phyloP scores from a whole-genome alignment of 495 filamentous ascomycete species.

The Lophiotrema nucula region DNA sequence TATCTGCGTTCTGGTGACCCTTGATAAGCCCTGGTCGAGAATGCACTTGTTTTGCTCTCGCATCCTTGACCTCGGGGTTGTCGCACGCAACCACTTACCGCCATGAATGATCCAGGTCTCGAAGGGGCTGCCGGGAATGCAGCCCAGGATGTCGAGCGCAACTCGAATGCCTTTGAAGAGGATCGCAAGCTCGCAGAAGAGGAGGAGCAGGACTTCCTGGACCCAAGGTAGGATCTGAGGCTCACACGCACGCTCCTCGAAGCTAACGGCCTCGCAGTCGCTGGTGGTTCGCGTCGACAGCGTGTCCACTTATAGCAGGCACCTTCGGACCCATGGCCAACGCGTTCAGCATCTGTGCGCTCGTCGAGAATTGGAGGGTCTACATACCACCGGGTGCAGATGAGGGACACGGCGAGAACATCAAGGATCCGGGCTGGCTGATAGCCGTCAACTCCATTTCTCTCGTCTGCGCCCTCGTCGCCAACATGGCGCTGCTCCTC shows the following conservation, averaged over 20 bases:
- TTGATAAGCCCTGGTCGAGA: conserved; percentile 4
- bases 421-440: conserved; percentile 72
- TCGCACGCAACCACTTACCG: conserved; percentile 8
- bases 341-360: conserved; percentile 76
- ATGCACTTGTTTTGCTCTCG: too few relatives aligned
- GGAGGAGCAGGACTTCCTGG: conserved; percentile 49
- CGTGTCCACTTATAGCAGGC: conserved; percentile 76
- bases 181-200: conserved; percentile 32
- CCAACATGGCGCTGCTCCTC: conserved; percentile 71
- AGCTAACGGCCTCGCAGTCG: conserved; percentile 47
- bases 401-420: conserved; percentile 50
- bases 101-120: conserved; percentile 64
- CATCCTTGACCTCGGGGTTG: too few relatives aligned
- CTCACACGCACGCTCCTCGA: neutral
- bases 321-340: conserved; percentile 82
- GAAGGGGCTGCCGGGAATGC: conserved; percentile 54
- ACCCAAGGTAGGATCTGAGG: conserved; percentile 50
- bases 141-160: conserved; percentile 47
- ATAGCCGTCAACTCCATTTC: conserved; percentile 71
- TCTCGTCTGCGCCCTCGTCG: conserved; percentile 64
- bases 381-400: conserved; percentile 52
- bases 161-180: conserved; percentile 37
- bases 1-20: neutral
- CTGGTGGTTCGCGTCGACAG: conserved; percentile 87
- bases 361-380: conserved; percentile 72